Base-by-base conservation (phyloP, 495 filamentous ascomycete genomes). In the Podospora australis region DNA sequence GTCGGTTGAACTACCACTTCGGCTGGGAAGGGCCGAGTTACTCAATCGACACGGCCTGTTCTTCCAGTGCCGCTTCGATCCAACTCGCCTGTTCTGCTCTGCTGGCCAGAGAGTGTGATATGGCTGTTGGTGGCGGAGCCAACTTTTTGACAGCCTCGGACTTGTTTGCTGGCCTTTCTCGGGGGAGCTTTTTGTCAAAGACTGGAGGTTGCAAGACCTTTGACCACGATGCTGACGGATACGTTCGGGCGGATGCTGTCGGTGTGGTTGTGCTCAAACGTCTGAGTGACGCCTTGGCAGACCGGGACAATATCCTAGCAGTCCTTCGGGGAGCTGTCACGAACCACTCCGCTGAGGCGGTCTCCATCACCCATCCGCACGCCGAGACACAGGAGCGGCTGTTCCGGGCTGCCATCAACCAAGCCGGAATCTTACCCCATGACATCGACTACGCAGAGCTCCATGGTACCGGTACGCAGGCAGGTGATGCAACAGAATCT, bases 21-120 rank as follows among this genome's bases (percentile, higher is more conserved):
- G 87, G 87, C 39, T 91, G 91, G 59, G 81, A 78, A 44, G 88
- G 88, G 0, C 87, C 88, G 0, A 90, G 84, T 50, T 80, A 83
- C 58, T 84, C 75, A 47, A 72, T 90, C 25, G 89, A 95, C 58
- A 91, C 89, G 1, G 89, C 89, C n/a, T 95, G 89, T 60, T 91
- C 85, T n/a, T 90, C 83, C 9, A 84, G 81, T 56, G 70, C 87
- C 10, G 83, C 87, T 8, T 84, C 84, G 6, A 79, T 94, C 39
- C 86, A 90, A 48, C 66, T 88, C 10, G 88, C 88, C 19, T 90
- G 87, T 63, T 87, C 82, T 44, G 78, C 86, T 0, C 70, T 92
- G 5, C 84, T 82, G 73, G 73, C 72, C 2, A 81, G 83, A 38
- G 84, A 91, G 50, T 86, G 83, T 57, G 84, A 92, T 59, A 82